These are phyloP conservation scores for Candida sojae DNA, from an alignment of 1,139 yeast species.

Conservation along the genomic window DNA sequence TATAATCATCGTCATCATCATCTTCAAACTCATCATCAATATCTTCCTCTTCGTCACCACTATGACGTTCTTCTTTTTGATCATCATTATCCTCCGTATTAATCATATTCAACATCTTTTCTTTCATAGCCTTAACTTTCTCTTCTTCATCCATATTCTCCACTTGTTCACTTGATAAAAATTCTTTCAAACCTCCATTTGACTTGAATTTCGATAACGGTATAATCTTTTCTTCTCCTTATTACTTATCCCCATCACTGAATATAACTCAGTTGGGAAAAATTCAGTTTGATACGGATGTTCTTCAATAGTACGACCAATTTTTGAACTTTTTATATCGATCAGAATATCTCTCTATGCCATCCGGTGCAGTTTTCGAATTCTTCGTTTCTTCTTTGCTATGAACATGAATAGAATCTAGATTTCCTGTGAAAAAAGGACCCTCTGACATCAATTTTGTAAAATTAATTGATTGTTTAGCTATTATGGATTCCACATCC, in stretches of 20 bases:
- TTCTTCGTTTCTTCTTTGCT: constrained; percentile 17
- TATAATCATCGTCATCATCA: constrained; percentile 66
- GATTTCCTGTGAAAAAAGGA: constrained; percentile 72
- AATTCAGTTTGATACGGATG: constrained; percentile 74
- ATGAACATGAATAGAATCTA: constrained; percentile 15
- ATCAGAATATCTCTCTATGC: constrained; percentile 75
- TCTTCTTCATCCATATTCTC: constrained; percentile 22
- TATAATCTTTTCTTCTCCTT: constrained; percentile 55
- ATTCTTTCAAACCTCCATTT: constrained; percentile 48
- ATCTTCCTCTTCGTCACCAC: constrained; percentile 44
- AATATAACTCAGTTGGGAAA: constrained; percentile 79
- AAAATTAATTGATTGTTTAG: constrained; percentile 65
- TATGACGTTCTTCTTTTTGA: constrained; percentile 41
- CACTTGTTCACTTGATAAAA: constrained; percentile 25
- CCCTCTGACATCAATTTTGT: constrained; percentile 65
- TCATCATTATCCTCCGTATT: constrained; percentile 51
- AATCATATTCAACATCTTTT: constrained; percentile 61
- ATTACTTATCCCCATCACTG: constrained; percentile 69
- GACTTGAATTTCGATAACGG: constrained; percentile 50
- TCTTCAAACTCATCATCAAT: constrained; percentile 62
- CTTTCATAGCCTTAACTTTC: constrained; percentile 49
- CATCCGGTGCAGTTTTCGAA: constrained; percentile 43
- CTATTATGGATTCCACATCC: constrained; percentile 56
- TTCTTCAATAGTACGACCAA: constrained; percentile 78
- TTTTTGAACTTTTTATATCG: constrained; percentile 69